Conservation (phyloP, 106 monocot species). For the Dendrobium officinale region DNA sequence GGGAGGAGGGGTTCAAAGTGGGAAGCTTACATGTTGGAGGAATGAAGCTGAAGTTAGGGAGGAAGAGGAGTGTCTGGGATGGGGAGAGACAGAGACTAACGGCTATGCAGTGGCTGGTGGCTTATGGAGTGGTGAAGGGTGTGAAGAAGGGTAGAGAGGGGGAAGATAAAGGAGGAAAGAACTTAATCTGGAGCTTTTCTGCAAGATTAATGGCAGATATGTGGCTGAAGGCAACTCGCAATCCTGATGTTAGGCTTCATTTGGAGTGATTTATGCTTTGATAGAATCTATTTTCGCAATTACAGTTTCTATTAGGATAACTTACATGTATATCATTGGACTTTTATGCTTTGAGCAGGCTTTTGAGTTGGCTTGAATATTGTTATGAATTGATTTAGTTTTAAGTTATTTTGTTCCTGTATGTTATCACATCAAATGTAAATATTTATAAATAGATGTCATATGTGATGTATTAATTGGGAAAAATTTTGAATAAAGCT, state of each 20-base stretch:
- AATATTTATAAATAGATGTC: too few relatives aligned
- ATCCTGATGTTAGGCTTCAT: constrained; percentile 68
- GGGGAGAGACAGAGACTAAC: constrained; percentile 65
- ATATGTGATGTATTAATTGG: too few relatives aligned
- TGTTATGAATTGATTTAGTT: too few relatives aligned
- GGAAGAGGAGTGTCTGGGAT: constrained; percentile 40
- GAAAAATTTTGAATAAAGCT: too few relatives aligned
- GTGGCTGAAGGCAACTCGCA: constrained; percentile 78
- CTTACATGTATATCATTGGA: too few relatives aligned
- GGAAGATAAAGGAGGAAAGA: constrained; percentile 16
- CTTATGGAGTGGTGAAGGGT: constrained; percentile 44
- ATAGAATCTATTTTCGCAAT: too few relatives aligned
- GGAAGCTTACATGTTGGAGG: constrained; percentile 64
- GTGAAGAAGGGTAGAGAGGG: constrained; percentile 4
- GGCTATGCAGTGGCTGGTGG: constrained; percentile 88
- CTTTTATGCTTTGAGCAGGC: too few relatives aligned
- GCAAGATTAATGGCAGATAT: constrained; percentile 79
- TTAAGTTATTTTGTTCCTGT: too few relatives aligned
- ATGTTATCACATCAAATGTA: too few relatives aligned
- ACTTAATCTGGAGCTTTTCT: constrained; percentile 71
- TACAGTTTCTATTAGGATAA: too few relatives aligned
- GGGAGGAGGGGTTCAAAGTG: constrained; percentile 52
- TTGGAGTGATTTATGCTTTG: too few relatives aligned
- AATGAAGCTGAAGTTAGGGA: constrained; percentile 25
- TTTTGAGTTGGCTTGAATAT: too few relatives aligned